phyloP scores from a whole-genome alignment of 2,329 filamentous ascomycete species.

The Calonectria naviculata region DNA sequence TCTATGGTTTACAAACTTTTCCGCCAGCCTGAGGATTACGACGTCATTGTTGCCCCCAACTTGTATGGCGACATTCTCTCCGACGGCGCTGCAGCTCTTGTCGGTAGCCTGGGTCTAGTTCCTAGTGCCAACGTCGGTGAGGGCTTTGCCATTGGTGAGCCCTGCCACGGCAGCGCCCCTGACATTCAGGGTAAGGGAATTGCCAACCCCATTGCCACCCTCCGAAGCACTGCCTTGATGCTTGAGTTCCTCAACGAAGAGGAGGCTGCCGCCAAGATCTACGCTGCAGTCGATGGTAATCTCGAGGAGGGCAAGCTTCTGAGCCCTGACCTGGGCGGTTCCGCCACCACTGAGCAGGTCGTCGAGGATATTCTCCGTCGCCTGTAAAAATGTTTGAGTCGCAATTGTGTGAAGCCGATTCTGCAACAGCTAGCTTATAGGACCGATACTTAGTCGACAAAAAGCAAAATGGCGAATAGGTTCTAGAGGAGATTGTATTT shows the following conservation, averaged over 20 bases:
- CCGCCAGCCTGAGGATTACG: conserved; percentile 93
- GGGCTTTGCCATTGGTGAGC: conserved; percentile 95
- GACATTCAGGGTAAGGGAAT: conserved; percentile 95
- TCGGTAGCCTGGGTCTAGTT: conserved; percentile 91
- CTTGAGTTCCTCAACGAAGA: conserved; percentile 94
- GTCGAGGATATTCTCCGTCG: conserved; percentile 87
- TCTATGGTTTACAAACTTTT: conserved; percentile 99
- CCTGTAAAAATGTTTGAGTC: conserved; percentile 63
- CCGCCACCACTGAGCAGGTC: conserved; percentile 86
- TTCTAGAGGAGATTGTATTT: conserved; percentile 38
- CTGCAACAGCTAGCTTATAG: not conserved
- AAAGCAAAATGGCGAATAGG: conserved; percentile 10
- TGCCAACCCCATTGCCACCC: conserved; percentile 95
- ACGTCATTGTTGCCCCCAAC: conserved; percentile 98
- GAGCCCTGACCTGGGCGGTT: conserved; percentile 91
- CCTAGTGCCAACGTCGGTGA: conserved; percentile 96
- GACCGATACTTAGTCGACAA: not conserved
- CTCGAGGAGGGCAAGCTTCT: conserved; percentile 85
- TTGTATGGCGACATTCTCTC: conserved; percentile 97
- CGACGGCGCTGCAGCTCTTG: conserved; percentile 93
- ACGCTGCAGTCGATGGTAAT: conserved; percentile 91
- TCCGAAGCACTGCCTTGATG: conserved; percentile 93
- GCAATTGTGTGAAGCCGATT: not conserved
- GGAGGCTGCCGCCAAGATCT: conserved; percentile 87
- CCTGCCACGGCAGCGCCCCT: conserved; percentile 94